A percentile compares a stretch with the other conserved stretches of the same genome.
These are phyloP conservation scores for Naumovozyma baii DNA, from an alignment of 805 yeast genomes.

Conservation along the genomic window DNA sequence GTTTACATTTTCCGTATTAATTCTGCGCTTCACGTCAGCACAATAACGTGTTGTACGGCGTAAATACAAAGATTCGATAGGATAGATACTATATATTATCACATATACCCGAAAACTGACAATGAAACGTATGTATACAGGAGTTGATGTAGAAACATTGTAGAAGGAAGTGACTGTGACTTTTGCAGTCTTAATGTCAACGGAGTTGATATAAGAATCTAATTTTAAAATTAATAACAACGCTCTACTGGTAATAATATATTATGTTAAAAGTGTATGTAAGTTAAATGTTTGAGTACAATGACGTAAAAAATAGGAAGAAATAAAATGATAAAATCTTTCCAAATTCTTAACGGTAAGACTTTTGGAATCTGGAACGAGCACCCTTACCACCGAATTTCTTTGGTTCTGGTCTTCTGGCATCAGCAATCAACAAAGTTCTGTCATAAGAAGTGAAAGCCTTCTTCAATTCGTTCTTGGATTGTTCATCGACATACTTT, in stretches of 20 bases:
- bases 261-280: background rate
- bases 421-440: constrained; percentile 97
- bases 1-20: background rate
- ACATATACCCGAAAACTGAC: too few relatives aligned
- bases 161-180: too few relatives aligned
- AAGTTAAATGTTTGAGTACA: background rate
- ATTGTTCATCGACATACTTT: constrained; percentile 98
- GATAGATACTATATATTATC: too few relatives aligned
- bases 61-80: too few relatives aligned
- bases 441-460: constrained; percentile 96
- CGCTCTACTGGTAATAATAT: background rate
- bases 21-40: background rate
- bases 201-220: too few relatives aligned
- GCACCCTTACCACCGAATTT: constrained; percentile 99
- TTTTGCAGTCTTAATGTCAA: too few relatives aligned
- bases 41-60: too few relatives aligned
- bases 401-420: constrained; percentile 99
- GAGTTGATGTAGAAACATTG: too few relatives aligned
- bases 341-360: constrained; percentile 80
- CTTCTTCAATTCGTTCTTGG: constrained; percentile 99
- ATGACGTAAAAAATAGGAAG: background rate
- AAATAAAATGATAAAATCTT: background rate
- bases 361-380: constrained; percentile 99
- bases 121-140: too few relatives aligned
- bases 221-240: too few relatives aligned